Evolutionary conservation across 352 stramenopile species (phyloP).

Genomic region (Phytophthora lateralis): DNA sequence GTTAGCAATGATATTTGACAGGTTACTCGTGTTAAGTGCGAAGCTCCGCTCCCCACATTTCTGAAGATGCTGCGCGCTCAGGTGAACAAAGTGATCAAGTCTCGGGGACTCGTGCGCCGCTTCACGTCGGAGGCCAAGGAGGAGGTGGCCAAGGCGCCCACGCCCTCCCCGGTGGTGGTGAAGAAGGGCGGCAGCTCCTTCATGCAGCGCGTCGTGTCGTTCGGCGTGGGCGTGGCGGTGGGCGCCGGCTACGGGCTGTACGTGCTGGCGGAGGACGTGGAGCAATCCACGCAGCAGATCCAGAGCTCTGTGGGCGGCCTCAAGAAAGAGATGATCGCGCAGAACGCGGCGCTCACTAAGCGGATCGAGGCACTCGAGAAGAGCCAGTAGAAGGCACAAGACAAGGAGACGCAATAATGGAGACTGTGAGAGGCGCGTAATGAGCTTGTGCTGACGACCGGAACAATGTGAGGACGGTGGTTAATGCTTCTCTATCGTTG

Average conservation of each 20-base stretch:
- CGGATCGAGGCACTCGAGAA: conserved; percentile 79
- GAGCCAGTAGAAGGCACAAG: conserved; percentile 44
- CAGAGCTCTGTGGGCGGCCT: conserved; percentile 63
- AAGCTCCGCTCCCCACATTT: conserved; percentile 21
- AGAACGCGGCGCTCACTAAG: conserved; percentile 76
- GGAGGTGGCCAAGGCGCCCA: conserved; percentile 27
- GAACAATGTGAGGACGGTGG: too few species aligned
- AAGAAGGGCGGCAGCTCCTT: conserved; percentile 71
- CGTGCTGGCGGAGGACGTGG: conserved; percentile 74
- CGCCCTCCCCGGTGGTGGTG: conserved; percentile 36
- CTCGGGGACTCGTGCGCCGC: conserved; percentile 41
- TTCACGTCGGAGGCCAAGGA: conserved; percentile 72
- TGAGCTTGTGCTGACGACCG: too few species aligned
- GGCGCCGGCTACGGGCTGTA: conserved; percentile 70
- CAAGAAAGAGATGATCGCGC: conserved; percentile 72
- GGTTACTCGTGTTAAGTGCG: too few species aligned
- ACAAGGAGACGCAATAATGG: background rate
- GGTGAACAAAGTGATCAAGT: conserved; percentile 30
- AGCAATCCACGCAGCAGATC: conserved; percentile 74
- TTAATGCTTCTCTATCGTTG: conserved; percentile 21
- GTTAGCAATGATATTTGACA: too few species aligned
- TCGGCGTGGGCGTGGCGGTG: conserved; percentile 69
- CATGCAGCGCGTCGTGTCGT: conserved; percentile 71
- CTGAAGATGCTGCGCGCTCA: conserved; percentile 41
- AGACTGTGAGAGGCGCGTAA: too few species aligned